phyloP scores from a whole-genome alignment of 2,329 filamentous ascomycete genomes.

The Furcasterigmium furcatum region DNA sequence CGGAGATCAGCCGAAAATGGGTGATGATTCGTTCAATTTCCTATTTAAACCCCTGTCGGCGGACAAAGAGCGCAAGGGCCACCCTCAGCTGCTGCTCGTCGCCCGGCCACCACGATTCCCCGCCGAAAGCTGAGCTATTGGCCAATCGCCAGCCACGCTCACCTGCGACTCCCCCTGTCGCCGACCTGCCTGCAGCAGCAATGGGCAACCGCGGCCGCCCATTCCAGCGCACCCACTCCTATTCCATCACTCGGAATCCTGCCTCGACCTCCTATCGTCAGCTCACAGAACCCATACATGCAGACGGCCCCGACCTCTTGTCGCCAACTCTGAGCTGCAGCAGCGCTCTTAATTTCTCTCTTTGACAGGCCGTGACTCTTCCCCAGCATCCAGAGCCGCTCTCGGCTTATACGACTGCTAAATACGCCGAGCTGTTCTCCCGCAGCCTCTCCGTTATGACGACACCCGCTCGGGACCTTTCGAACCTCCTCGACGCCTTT shows the following conservation, averaged over 20 bases:
- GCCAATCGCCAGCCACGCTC: background rate
- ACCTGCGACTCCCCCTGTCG: background rate
- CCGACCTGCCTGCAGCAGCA: background rate
- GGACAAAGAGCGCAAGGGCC: background rate
- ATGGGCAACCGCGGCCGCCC: background rate
- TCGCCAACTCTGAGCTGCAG: no score
- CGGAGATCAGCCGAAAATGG: background rate
- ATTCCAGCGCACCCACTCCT: background rate
- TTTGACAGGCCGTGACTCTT: no score
- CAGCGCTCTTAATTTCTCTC: no score
- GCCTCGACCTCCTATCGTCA: conserved; percentile 1
- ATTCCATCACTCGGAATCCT: background rate
- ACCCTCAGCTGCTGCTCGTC: background rate
- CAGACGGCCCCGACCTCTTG: no score
- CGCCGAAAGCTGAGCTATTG: background rate
- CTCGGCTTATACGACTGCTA: no score
- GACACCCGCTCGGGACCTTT: no score
- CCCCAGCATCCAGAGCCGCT: no score
- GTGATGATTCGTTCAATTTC: background rate
- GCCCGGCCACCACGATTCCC: background rate
- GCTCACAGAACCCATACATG: background rate
- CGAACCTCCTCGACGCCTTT: no score
- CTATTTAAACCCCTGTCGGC: background rate
- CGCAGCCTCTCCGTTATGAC: no score
- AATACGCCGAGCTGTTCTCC: no score